These are phyloP conservation scores for Aspergillus bridgeri DNA, from an alignment of 495 filamentous ascomycete genomes.

Conservation along the genomic window DNA sequence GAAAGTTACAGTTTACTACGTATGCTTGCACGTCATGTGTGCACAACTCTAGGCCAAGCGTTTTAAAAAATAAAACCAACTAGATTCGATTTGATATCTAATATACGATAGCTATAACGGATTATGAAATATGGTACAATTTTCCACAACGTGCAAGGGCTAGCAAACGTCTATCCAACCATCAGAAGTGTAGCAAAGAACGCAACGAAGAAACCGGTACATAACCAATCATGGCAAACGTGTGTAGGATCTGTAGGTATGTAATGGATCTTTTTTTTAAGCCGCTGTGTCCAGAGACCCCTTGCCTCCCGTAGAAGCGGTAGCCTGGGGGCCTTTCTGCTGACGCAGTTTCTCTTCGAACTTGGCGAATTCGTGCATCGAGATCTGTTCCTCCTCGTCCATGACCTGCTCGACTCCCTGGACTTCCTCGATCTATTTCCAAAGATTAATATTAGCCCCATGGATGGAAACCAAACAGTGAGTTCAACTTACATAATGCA, in stretches of 20 bases:
- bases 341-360: constrained; percentile 92
- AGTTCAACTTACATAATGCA: constrained; percentile 64
- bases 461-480: constrained; percentile 45
- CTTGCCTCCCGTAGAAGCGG: constrained; percentile 60
- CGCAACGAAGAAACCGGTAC: constrained; percentile 1
- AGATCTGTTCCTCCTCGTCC: constrained; percentile 89
- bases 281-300: constrained; percentile 60
- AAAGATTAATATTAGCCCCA: constrained; percentile 9
- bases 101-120: too few relatives aligned
- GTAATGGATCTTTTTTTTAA: too few relatives aligned
- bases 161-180: constrained; percentile 5
- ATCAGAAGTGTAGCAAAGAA: not conserved
- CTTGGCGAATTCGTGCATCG: constrained; percentile 84
- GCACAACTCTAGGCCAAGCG: not conserved
- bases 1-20: not conserved
- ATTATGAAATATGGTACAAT: constrained; percentile 11
- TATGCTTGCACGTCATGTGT: not conserved
- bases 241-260: too few relatives aligned
- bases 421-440: constrained; percentile 83
- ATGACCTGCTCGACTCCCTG: constrained; percentile 87
- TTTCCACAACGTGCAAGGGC: not conserved
- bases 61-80: not conserved
- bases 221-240: constrained; percentile 1
- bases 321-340: constrained; percentile 61
- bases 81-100: not conserved